Base-by-base conservation (phyloP, 2,329 filamentous ascomycete genomes). In the Fusarium nanum region DNA sequence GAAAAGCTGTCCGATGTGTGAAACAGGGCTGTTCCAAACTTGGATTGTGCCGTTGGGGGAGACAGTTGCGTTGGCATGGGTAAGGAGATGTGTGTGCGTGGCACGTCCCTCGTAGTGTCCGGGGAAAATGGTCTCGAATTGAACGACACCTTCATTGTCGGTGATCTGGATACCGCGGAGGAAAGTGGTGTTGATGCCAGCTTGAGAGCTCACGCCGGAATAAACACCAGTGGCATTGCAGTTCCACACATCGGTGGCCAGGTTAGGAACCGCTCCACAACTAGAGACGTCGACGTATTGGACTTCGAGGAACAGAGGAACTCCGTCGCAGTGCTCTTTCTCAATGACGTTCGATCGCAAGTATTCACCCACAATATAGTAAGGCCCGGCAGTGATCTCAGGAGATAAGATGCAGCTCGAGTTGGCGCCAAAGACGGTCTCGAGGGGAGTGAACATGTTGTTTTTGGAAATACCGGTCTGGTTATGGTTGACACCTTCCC, bases 281-380 rank as follows among this genome's bases (percentile, higher is more conserved):
- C 41, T 63, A 0, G 60, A n/a, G 1, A 63, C 47, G 14, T 63
- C 57, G n/a, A 63, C 42, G n/a, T 63, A 62, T n/a, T 63, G 60
- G 16, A 63, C 47, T 1, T 63, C 57, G 6, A 63, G 57, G 32
- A 63, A 63, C 6, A 63, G 16, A 12, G 60, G 60, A 0, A 63
- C 60, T 3, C 60, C 57, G 4, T 63, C 60, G 0, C 57, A 63
- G 27, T 41, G 34, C 9, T 63, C 60, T 0, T 3, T 47, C 1
- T 63, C 60, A 13, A 63, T 63, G 2, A 62, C 60, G 12, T 63
- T 63, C 10, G 60, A 63, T 22, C 57, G 60, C 8, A 63, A 13
- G 2, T 63, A 63, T 23, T 62, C 47, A 16, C 60, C 47, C 8
- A 55, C 22, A 2, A 63, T 11, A 13, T 55, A 63, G 47, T 62